Evolutionary conservation across 2,329 filamentous ascomycete genomes (phyloP).

Genomic region (Cercospora sesami): DNA sequence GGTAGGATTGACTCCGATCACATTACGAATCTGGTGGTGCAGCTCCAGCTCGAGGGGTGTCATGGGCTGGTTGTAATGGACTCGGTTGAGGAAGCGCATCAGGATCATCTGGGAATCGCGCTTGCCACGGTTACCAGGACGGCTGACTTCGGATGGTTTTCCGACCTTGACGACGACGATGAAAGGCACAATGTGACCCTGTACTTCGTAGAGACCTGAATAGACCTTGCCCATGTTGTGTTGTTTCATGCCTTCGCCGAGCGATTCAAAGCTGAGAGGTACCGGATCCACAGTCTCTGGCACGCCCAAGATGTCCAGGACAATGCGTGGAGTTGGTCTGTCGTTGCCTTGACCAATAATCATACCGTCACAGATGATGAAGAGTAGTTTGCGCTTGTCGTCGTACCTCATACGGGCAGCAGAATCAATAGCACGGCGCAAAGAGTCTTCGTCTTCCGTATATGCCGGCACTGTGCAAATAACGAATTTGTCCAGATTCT

Average conservation of each 20-base stretch:
- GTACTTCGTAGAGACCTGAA: conserved; percentile 94
- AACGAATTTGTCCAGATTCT: conserved; percentile 97
- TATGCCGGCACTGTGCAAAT: conserved; percentile 98
- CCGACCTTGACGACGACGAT: conserved; percentile 95
- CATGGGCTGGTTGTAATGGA: conserved; percentile 97
- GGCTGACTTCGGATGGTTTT: conserved; percentile 71
- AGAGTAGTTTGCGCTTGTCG: conserved; percentile 93
- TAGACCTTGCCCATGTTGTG: conserved; percentile 99
- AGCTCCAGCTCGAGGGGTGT: conserved; percentile 95
- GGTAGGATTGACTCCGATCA: conserved; percentile 96
- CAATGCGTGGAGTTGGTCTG: conserved; percentile 88
- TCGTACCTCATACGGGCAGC: conserved; percentile 94
- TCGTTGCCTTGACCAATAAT: conserved; percentile 99
- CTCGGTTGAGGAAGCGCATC: conserved; percentile 98
- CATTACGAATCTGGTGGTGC: conserved; percentile 97
- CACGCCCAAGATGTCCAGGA: conserved; percentile 94
- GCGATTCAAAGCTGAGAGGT: conserved; percentile 91
- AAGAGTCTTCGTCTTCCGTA: conserved; percentile 95
- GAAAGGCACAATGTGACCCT: conserved; percentile 97
- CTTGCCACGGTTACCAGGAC: conserved; percentile 94
- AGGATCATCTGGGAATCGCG: conserved; percentile 98
- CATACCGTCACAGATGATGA: conserved; percentile 96
- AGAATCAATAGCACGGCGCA: conserved; percentile 95
- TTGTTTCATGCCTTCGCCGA: conserved; percentile 93
- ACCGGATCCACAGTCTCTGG: conserved; percentile 92